Base-by-base conservation (phyloP, 208 protist genomes). In the Acanthamoeba royreba region DNA sequence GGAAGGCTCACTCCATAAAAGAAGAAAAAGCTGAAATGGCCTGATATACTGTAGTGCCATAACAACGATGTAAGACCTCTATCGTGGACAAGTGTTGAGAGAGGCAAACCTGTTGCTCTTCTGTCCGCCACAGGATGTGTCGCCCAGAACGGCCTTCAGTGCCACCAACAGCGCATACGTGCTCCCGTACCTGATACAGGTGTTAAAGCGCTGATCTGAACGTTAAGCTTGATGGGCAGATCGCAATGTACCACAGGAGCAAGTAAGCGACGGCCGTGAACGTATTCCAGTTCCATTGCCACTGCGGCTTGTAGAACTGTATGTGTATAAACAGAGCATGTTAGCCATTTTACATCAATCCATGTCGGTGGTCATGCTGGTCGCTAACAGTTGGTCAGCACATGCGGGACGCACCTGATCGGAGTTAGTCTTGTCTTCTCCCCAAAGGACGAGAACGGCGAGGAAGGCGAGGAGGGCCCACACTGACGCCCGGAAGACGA, bases 11-110 rank as follows among this genome's bases (percentile, higher is more conserved):
- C 81, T 43, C 81, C 52, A 33, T 88, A 88, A 49, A 88, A 88
- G 47, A 42, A 63, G 33, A 88, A 88, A 49, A 88, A 88, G 47
- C 81, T 88, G 52, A 88, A 88, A 49, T 88, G 81, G 4, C 81
- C 81, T 4, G 81, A 88, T 1, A 88, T 38, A n/a, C 81, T 88
- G 81, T 15, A 42, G 22, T 15, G 15, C 11, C 45, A 55, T 28
- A 74, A 74, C 35, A 15, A 74, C 4, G 61, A 1, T 25, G 31
- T 5, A 5, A 69, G 22, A 19, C 1, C 11, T 31, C 58, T 38
- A 22, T 31, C 11, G 22, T 25, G n/a, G 19, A 33, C n/a, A n/a
- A 31, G 25, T 33, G 28, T 19, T 63, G 33, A 28, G 17, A 66
- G 11, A 58, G 13, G 25, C n/a, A 42, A 52, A 83, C 72, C 72